A percentile compares a stretch with the other conserved stretches of the same genome.
phyloP scores from a whole-genome alignment of 78 protist species.

The Polysphondylium violaceum region DNA sequence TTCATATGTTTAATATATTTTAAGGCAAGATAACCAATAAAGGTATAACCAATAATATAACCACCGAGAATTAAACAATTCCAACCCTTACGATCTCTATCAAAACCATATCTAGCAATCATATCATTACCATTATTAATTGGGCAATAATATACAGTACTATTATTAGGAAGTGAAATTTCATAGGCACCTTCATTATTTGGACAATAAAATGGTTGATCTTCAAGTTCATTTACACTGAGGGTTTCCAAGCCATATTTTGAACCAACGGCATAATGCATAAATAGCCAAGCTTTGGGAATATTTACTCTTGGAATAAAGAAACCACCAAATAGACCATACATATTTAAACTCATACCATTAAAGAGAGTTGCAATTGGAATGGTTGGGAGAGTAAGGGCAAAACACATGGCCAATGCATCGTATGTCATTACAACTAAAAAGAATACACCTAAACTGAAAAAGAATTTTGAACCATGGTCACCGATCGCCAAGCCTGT shows the following conservation, averaged over 20 bases:
- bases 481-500: constrained; percentile 58
- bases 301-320: constrained; percentile 20
- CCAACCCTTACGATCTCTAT: constrained; percentile 11
- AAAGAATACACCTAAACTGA: constrained; percentile 16
- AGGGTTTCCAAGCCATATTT: constrained; percentile 59
- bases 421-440: constrained; percentile 46
- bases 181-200: not conserved
- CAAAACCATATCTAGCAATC: constrained; percentile 38
- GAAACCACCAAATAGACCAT: constrained; percentile 74
- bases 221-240: constrained; percentile 19
- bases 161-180: not conserved
- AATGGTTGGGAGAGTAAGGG: constrained; percentile 50
- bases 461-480: constrained; percentile 76
- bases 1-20: constrained; percentile 50
- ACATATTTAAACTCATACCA: constrained; percentile 55
- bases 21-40: constrained; percentile 30
- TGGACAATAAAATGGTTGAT: constrained; percentile 15
- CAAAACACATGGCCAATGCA: constrained; percentile 33
- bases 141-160: constrained; percentile 10
- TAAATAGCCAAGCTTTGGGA: constrained; percentile 52
- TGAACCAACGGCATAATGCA: constrained; percentile 46
- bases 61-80: constrained; percentile 19
- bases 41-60: constrained; percentile 24
- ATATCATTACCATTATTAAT: constrained; percentile 31
- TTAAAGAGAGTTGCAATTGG: constrained; percentile 37